Evolutionary conservation across 768 basidiomycete species (phyloP).

Genomic region (Dentipellis sp.): DNA sequence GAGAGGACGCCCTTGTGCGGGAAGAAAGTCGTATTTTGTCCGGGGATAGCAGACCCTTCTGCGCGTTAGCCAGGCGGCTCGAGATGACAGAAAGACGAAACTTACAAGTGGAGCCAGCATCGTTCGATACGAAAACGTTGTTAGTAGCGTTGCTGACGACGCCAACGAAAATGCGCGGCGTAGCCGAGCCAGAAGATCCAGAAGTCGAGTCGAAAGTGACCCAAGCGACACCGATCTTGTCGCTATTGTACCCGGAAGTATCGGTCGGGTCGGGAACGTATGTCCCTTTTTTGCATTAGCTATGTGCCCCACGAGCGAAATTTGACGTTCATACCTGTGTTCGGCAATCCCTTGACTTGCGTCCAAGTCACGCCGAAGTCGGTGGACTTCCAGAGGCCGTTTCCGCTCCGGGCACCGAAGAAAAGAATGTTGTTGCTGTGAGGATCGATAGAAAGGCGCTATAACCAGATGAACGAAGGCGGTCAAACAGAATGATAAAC

Average conservation of each 20-base stretch:
- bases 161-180: constrained; percentile 59
- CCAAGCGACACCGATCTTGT: constrained; percentile 41
- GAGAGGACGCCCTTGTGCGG: constrained; percentile 63
- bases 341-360: constrained; percentile 50
- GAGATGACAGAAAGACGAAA: background rate
- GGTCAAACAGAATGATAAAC: background rate
- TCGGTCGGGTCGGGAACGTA: constrained; percentile 46
- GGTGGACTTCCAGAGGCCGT: constrained; percentile 60
- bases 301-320: background rate
- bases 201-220: constrained; percentile 56
- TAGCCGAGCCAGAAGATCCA: constrained; percentile 41
- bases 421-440: constrained; percentile 51
- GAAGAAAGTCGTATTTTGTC: constrained; percentile 47
- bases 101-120: constrained; percentile 51
- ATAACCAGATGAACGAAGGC: background rate
- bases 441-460: constrained; percentile 58
- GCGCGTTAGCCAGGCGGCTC: background rate
- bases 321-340: constrained; percentile 32
- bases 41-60: constrained; percentile 48
- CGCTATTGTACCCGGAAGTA: constrained; percentile 29
- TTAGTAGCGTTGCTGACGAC: constrained; percentile 46
- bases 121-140: constrained; percentile 47
- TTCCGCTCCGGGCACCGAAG: constrained; percentile 56
- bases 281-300: constrained; percentile 27
- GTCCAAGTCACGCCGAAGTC: constrained; percentile 50